Percentiles rank a stretch among this genome's conserved stretches.
Conservation (phyloP, 2,329 filamentous ascomycete genomes). For the Stromatinia cepivora region DNA sequence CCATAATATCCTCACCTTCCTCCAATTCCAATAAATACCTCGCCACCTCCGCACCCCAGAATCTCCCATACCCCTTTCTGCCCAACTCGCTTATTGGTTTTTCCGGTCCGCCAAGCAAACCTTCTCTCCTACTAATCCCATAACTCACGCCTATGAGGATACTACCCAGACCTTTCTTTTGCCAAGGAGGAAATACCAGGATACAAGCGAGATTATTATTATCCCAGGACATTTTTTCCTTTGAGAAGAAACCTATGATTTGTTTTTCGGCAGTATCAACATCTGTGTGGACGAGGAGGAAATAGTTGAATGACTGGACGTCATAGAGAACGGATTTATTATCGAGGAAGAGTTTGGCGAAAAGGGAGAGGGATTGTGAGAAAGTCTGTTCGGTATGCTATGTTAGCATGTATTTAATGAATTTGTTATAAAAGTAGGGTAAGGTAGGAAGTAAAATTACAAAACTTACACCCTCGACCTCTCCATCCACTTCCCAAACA, state of each 20-base stretch:
- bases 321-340: constrained; percentile 99
- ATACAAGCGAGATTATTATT: constrained; percentile 98
- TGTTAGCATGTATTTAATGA: not conserved
- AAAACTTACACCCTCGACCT: constrained; percentile 66
- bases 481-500: constrained; percentile 91
- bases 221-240: constrained; percentile 98
- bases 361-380: constrained; percentile 92
- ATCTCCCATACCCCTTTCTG: constrained; percentile 76
- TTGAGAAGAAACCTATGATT: constrained; percentile 95
- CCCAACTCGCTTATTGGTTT: constrained; percentile 89
- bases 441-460: not conserved
- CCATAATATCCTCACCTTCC: constrained; percentile 33
- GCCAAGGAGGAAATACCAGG: constrained; percentile 92
- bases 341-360: constrained; percentile 95
- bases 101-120: constrained; percentile 85
- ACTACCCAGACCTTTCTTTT: constrained; percentile 83
- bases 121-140: constrained; percentile 82
- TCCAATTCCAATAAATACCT: constrained; percentile 56
- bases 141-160: constrained; percentile 93
- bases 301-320: constrained; percentile 91
- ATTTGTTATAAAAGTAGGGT: not conserved
- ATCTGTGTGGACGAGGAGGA: constrained; percentile 78
- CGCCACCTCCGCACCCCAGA: constrained; percentile 83
- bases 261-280: constrained; percentile 48
- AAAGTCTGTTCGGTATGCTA: constrained; percentile 60